Evolutionary conservation across 2,329 filamentous ascomycete genomes (phyloP), one percentile per base, ranked within the genome.

Genomic region (Epichloe scottii): DNA sequence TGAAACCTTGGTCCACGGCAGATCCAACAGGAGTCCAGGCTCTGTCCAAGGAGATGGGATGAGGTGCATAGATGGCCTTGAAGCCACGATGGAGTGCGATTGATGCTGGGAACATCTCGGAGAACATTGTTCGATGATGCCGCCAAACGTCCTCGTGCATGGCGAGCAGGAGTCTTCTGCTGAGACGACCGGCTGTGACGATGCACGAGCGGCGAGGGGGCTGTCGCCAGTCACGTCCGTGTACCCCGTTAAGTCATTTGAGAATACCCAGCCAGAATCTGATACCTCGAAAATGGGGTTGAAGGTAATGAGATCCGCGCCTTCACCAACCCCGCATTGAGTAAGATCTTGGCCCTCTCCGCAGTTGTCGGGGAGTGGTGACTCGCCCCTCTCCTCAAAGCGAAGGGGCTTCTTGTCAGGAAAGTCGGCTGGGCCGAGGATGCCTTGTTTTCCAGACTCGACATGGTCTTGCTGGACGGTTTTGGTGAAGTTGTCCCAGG

Each of bases 11-110:
- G 56, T 89, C 85, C 3, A 87, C 75, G 54, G 85, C 84, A 35
- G 58, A 59, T 14, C 74, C 73, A 4, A 78, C 71, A 0, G 83
- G 81, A 5, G 73, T 71, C 89, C 89, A 95, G 42, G 77, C 74
- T 19, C 88, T 79, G 64, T 93, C 88, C 12, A 88, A 70, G 65
- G 82, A 93, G 44, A 93, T 80, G 0, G 89, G 86, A 56, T 95
- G 89, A 0, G 89, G 89, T 0, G 85, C 87, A 60, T 84, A 87
- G 0, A 87, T 82, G 21, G 84, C 86, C 67, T 90, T 90, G 59
- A 88, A 73, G 1, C 86, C 85, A 60, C 87, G 85, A 58, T 89
- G 85, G 5, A 90, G 71, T 0, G 85, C 84, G 61, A 81, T 76
- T 1, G 76, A 78, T 0, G 83, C 76, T 2, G 85, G 85, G 68